Evolutionary conservation across 371 early-diverging fungal genomes (phyloP), one percentile per base, ranked within the genome.

Genomic region (Mortierella sp.): DNA sequence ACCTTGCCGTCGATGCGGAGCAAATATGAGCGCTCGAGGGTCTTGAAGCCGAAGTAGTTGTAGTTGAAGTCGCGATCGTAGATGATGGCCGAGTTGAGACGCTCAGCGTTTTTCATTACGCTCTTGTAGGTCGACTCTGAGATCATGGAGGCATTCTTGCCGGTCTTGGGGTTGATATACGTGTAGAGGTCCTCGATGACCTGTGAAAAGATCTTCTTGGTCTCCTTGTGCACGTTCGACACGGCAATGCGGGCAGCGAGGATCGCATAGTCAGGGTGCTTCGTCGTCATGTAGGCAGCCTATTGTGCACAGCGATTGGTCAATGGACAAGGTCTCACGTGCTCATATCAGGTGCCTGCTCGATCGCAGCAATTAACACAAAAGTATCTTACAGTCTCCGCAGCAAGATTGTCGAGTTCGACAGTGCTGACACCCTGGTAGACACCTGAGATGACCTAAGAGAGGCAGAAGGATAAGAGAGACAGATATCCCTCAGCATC

Each of bases 1-100:
- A 90, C 82, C 65, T 87, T 84, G 43, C 91, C 90, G 61, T 94
- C 88, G 72, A 97, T 90, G 69, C 92, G 88, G 61, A 99, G 83
- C 48, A 99, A 86, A 80, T 99, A 99, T 26, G 95, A 94, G 32
- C 97, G 94, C 82, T 97, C 96, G 26, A 99, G 89, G 1, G 99
- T 99, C 84, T 98, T 98, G 89, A 99, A 96, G 19, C 99, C 99
- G 90, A 99, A 99, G 86, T 91, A 99, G 83, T 93, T 96, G 86
- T 97, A 97, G 65, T 90, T 90, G 81, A 91, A 99, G 81, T 99
- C 99, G 72, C 99, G 93, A 53, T 95, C 93, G 78, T 97, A 94
- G 71, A 95, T 92, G 60, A 99, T 94, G 59, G 95, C 93, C 11
- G 91, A 87, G 85, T 99, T 92, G 60, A 99, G 88, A 28, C 80